phyloP scores from a whole-genome alignment of 106 monocot genomes.

The Phalaenopsis equestris region DNA sequence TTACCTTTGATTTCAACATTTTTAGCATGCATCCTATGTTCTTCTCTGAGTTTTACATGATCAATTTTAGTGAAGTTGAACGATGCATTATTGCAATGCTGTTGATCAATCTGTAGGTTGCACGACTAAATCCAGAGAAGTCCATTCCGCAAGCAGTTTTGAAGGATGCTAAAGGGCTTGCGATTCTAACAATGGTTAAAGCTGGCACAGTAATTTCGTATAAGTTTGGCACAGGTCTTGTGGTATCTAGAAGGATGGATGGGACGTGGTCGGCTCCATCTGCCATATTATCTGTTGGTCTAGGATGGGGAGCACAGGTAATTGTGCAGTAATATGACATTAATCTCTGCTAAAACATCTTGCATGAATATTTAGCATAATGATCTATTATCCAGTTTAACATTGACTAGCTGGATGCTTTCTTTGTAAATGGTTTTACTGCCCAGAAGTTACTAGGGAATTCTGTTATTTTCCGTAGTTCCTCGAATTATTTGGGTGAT shows the following conservation, averaged over 20 bases:
- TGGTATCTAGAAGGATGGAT: constrained; percentile 66
- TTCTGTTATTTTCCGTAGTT: neutral
- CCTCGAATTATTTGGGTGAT: neutral
- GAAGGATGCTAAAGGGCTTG: constrained; percentile 78
- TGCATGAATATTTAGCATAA: neutral
- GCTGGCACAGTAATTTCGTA: constrained; percentile 78
- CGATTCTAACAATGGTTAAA: constrained; percentile 83
- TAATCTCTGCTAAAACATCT: neutral
- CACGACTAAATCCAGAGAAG: constrained; percentile 73
- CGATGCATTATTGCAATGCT: neutral
- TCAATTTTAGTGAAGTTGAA: neutral
- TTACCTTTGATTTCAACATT: neutral
- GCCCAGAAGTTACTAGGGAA: neutral
- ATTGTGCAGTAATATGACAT: constrained; percentile 6
- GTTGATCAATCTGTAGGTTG: constrained; percentile 37
- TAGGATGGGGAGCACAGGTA: constrained; percentile 99
- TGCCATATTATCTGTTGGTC: constrained; percentile 69
- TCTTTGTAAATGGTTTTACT: neutral
- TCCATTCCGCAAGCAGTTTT: constrained; percentile 68
- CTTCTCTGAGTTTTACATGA: neutral
- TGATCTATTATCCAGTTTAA: neutral
- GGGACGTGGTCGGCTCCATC: constrained; percentile 97
- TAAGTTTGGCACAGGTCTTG: constrained; percentile 87
- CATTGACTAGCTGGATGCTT: neutral
- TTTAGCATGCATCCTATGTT: neutral